These are phyloP conservation scores for Adansonia rubrostipa DNA, from an alignment of 441 rosid genomes.

Conservation along the genomic window DNA sequence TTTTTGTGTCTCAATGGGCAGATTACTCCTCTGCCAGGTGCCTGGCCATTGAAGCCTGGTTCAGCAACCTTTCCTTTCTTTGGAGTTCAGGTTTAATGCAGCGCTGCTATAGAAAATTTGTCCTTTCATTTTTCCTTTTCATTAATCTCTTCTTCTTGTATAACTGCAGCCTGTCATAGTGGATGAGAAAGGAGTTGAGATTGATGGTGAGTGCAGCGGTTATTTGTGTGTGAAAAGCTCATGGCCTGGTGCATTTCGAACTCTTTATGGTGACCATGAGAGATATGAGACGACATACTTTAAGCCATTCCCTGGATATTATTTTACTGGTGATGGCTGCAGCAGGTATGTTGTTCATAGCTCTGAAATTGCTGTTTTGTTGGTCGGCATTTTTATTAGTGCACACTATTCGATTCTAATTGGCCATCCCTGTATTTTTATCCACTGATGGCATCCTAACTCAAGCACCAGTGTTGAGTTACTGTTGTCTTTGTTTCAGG, in stretches of 20 bases:
- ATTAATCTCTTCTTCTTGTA: slow-evolving; percentile 25
- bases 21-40: slow-evolving; percentile 98
- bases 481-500: slow-evolving; percentile 52
- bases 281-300: slow-evolving; percentile 98
- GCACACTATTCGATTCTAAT: background rate
- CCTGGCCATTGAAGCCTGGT: slow-evolving; percentile 99
- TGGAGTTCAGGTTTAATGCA: slow-evolving; percentile 81
- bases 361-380: background rate
- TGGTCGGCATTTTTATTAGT: slow-evolving; percentile 6
- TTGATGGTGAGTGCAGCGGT: slow-evolving; percentile 94
- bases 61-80: slow-evolving; percentile 99
- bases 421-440: background rate
- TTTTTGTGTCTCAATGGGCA: slow-evolving; percentile 36
- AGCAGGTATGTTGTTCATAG: slow-evolving; percentile 55
- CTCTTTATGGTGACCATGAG: slow-evolving; percentile 97
- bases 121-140: slow-evolving; percentile 21
- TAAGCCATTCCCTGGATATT: slow-evolving; percentile 93
- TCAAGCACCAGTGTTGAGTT: background rate
- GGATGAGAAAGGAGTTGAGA: slow-evolving; percentile 95
- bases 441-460: slow-evolving; percentile 18
- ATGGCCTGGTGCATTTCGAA: slow-evolving; percentile 99
- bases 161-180: slow-evolving; percentile 79
- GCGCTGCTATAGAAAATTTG: slow-evolving; percentile 11
- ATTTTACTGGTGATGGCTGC: slow-evolving; percentile 97
- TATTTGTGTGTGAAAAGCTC: slow-evolving; percentile 86